phyloP scores from a whole-genome alignment of 768 basidiomycete species.

The Suillus placidus region DNA sequence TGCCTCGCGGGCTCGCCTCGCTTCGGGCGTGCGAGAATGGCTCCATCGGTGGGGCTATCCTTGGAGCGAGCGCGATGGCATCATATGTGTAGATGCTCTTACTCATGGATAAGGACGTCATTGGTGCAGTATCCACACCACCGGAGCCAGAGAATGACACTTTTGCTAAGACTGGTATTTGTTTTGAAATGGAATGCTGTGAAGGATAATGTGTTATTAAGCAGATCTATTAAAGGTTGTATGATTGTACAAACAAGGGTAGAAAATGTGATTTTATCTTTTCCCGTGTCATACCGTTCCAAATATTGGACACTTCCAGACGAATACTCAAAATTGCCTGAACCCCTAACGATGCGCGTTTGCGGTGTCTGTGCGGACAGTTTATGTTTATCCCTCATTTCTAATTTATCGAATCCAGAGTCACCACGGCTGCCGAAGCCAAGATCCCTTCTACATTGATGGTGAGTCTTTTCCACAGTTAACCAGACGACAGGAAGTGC shows the following conservation, averaged over 20 bases:
- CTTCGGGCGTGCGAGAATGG: constrained; percentile 88
- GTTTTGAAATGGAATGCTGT: constrained; percentile 9
- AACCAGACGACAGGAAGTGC: background rate
- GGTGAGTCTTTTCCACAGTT: background rate
- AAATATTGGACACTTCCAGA: background rate
- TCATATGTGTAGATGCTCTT: constrained; percentile 84
- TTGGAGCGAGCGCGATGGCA: constrained; percentile 91
- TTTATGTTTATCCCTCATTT: background rate
- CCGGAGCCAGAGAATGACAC: constrained; percentile 6
- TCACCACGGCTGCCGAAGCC: background rate
- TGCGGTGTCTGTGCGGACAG: background rate
- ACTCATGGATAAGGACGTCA: constrained; percentile 57
- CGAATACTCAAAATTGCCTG: too few species aligned
- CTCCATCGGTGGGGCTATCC: constrained; percentile 94
- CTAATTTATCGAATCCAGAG: background rate
- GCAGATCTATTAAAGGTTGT: constrained; percentile 14
- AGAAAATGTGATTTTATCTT: constrained; percentile 4
- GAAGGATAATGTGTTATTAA: constrained; percentile 8
- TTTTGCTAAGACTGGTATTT: constrained; percentile 12
- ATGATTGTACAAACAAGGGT: constrained; percentile 15
- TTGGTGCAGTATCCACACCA: background rate
- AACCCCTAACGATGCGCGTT: background rate
- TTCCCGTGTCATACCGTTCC: background rate
- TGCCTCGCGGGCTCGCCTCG: constrained; percentile 80
- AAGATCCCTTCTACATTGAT: background rate